Conservation (phyloP, 1,284 basidiomycete genomes). For the Tilletia horrida region DNA sequence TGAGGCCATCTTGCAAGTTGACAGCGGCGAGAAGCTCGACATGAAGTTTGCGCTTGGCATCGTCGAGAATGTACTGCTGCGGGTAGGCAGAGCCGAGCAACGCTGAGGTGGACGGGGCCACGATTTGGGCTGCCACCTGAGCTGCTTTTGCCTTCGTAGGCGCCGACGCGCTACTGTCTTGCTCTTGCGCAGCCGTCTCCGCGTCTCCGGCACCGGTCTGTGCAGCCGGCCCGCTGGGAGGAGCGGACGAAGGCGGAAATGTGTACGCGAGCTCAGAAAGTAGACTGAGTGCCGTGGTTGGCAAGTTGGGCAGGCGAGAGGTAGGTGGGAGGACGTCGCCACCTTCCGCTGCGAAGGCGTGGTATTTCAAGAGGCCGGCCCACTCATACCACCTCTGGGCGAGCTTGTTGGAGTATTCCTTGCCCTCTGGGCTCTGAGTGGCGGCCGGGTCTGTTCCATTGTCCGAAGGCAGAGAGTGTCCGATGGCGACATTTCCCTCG, state of each 20-base stretch:
- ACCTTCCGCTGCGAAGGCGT: slow-evolving; percentile 38
- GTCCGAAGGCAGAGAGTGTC: not conserved
- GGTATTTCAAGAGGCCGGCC: slow-evolving; percentile 39
- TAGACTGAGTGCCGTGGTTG: slow-evolving; percentile 45
- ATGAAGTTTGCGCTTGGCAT: slow-evolving; percentile 37
- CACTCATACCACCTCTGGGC: slow-evolving; percentile 39
- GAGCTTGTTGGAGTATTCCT: slow-evolving; percentile 31
- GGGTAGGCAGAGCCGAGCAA: slow-evolving; percentile 50
- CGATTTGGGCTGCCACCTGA: slow-evolving; percentile 16
- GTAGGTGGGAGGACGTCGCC: slow-evolving; percentile 46
- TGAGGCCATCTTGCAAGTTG: slow-evolving; percentile 39
- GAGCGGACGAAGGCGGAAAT: slow-evolving; percentile 37
- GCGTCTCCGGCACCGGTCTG: slow-evolving; percentile 23
- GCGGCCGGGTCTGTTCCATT: not conserved
- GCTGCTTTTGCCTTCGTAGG: slow-evolving; percentile 18
- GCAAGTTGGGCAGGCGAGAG: slow-evolving; percentile 45
- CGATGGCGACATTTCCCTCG: slow-evolving; percentile 39
- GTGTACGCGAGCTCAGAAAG: slow-evolving; percentile 36
- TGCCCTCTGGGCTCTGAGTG: slow-evolving; percentile 5
- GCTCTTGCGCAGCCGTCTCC: slow-evolving; percentile 20
- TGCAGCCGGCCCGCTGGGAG: not conserved
- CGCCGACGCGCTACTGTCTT: slow-evolving; percentile 20
- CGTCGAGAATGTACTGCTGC: slow-evolving; percentile 39
- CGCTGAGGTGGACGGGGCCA: slow-evolving; percentile 37
- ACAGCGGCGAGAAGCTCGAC: slow-evolving; percentile 43